phyloP scores from a whole-genome alignment of 2,329 filamentous ascomycete genomes.

The Fusarium pseudonygamai region DNA sequence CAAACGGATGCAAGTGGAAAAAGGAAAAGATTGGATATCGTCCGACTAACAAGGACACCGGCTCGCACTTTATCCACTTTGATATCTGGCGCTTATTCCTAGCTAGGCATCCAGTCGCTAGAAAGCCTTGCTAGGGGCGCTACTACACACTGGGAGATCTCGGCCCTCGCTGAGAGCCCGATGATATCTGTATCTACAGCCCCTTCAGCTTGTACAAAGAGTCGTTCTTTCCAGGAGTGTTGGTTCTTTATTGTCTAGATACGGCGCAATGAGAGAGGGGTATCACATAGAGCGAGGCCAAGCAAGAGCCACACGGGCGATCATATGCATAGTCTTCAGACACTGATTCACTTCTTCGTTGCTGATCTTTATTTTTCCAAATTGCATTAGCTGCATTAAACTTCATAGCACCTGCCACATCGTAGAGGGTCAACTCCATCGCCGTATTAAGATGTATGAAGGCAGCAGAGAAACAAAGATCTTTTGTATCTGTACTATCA shows the following conservation, averaged over 20 bases:
- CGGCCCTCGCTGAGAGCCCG: too few species aligned
- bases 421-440: rapidly evolving
- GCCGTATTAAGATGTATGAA: rapidly evolving
- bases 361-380: background rate
- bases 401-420: too few species aligned
- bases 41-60: rapidly evolving
- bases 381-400: rapidly evolving
- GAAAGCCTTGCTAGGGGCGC: background rate
- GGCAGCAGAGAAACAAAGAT: rapidly evolving
- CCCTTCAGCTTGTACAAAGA: too few species aligned
- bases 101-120: background rate
- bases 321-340: too few species aligned
- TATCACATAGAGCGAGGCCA: too few species aligned
- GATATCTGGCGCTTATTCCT: rapidly evolving
- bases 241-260: too few species aligned
- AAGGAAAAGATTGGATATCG: rapidly evolving
- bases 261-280: too few species aligned
- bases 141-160: too few species aligned
- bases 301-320: too few species aligned
- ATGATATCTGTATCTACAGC: too few species aligned
- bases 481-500: rapidly evolving
- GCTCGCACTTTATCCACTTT: too few species aligned
- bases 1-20: background rate
- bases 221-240: too few species aligned
- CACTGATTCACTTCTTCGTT: rapidly evolving